Evolutionary conservation across 305 asterid genomes (phyloP), one percentile per base, ranked within the genome.

Genomic region (Ilex paraguariensis): DNA sequence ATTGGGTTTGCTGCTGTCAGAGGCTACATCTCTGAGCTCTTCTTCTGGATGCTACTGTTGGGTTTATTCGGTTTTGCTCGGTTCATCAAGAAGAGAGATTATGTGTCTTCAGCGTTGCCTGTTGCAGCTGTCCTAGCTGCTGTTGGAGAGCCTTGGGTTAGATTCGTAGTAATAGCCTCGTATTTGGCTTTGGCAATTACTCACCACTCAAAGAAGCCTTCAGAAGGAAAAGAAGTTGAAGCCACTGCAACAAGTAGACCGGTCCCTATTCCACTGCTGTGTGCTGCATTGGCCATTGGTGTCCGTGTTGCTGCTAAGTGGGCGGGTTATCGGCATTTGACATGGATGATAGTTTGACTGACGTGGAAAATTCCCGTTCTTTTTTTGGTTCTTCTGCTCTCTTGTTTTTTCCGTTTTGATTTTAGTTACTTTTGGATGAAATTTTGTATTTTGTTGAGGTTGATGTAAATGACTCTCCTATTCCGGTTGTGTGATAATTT

Each of bases 61-160:
- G 93, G 95, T 6, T 54, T 87, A 73, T 92, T 92, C 71, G 63
- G 79, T 63, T 89, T 72, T 54, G 78, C 82, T 4, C 79, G 73
- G 70, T 73, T 86, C n/a, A 76, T 84, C 0, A 84, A 82, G 78
- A 84, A 85, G 75, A 81, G 83, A 56, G 98, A 92, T 71, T 82
- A 84, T 10, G 87, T 87, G 10, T 78, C 97, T 8, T 82, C 97
- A 7, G 86, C 83, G 8, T 75, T 92, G 89, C 94, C 97, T 2
- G 75, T 78, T 54, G 95, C 91, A n/a, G 90, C 91, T 5, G 91
- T 80, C 68, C 74, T 85, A 64, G 91, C 87, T 40, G 98, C 83
- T 2, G 88, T 92, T 0, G 98, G 98, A 68, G 97, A 89, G 77
- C 95, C 98, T 30, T 92, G 98, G 98, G 77, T 92, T 53, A 75